Percentiles rank a stretch among this genome's conserved stretches.
Evolutionary conservation across 257 asterid species (phyloP).

Genomic region (Penstemon barbatus): DNA sequence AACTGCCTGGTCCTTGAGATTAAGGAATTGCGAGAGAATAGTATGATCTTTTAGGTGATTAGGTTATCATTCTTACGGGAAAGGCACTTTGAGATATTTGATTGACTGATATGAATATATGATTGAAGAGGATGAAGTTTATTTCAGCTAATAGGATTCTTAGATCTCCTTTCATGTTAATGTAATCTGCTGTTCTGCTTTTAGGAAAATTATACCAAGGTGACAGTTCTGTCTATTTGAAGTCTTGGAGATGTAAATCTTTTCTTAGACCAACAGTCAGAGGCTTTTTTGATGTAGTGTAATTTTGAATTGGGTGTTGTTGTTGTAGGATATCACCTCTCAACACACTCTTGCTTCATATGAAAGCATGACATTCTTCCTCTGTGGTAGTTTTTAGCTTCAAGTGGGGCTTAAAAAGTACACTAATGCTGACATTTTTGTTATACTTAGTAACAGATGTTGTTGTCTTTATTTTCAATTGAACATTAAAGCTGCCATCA

Average conservation of each 20-base stretch:
- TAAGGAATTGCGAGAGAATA: too few relatives aligned
- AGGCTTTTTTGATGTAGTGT: neutral
- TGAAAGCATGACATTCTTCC: neutral
- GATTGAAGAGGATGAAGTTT: too few relatives aligned
- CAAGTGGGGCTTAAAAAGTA: neutral
- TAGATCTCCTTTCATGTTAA: neutral
- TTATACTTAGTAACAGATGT: neutral
- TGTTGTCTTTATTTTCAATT: neutral
- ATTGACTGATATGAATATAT: too few relatives aligned
- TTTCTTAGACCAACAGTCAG: neutral
- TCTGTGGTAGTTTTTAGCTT: neutral
- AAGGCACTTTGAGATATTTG: too few relatives aligned
- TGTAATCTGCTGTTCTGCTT: too few relatives aligned
- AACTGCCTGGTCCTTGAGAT: too few relatives aligned
- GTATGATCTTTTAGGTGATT: too few relatives aligned
- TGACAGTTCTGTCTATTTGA: neutral
- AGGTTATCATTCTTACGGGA: too few relatives aligned
- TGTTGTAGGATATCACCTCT: too few relatives aligned
- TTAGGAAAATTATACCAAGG: neutral
- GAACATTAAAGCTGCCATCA: neutral
- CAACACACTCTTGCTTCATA: too few relatives aligned
- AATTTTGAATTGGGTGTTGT: neutral
- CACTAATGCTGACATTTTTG: neutral
- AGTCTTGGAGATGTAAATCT: neutral
- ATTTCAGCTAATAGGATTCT: too few relatives aligned